phyloP scores from a whole-genome alignment of 179 eudicot species.

The Silene vulgaris region DNA sequence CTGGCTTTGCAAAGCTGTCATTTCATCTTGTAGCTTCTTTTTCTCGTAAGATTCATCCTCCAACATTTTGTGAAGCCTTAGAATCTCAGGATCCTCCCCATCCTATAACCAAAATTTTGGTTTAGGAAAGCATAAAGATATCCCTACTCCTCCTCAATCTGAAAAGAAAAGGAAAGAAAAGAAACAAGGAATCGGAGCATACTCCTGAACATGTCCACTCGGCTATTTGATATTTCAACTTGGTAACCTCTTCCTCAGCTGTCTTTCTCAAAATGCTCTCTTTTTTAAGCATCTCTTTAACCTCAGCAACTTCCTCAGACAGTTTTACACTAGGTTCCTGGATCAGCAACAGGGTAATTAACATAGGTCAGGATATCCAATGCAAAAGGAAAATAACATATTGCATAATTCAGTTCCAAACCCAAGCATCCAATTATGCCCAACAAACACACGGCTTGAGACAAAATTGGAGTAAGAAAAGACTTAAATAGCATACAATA shows the following conservation, averaged over 20 bases:
- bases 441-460: not conserved
- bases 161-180: not conserved
- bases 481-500: not conserved
- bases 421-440: not conserved
- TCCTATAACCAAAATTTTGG: conserved; percentile 42
- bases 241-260: conserved; percentile 74
- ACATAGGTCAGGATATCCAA: not conserved
- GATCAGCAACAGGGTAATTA: conserved; percentile 17
- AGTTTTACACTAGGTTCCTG: conserved; percentile 42
- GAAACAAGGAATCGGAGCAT: conserved; percentile 16
- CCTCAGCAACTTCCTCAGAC: conserved; percentile 52
- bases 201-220: conserved; percentile 56
- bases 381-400: not conserved
- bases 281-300: conserved; percentile 56
- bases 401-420: not conserved
- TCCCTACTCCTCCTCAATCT: not conserved
- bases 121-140: not conserved
- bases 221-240: conserved; percentile 53
- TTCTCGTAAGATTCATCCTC: conserved; percentile 75
- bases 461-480: not conserved
- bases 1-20: conserved; percentile 59
- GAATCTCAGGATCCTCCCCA: conserved; percentile 58
- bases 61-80: conserved; percentile 55
- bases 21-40: conserved; percentile 76
- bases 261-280: conserved; percentile 54